Evolutionary conservation across 116 monocot species (phyloP), one percentile per base, ranked within the genome.

Genomic region (Papilionanthe hybrid): DNA sequence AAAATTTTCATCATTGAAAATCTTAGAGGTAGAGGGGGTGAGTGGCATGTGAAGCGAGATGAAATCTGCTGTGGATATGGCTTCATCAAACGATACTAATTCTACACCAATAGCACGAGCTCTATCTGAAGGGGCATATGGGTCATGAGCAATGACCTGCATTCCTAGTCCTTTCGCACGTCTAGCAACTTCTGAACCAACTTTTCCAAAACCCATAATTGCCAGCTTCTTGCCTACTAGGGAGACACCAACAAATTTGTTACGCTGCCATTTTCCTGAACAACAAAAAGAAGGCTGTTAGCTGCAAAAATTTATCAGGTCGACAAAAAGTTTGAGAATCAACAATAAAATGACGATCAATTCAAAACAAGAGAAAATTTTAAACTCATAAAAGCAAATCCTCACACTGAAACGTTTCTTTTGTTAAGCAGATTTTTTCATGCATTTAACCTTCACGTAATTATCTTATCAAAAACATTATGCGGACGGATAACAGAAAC

Each of bases 1-100:
- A 86, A 92, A 90, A 45, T 80, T 88, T 75, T 88, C 86, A 55
- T 92, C 88, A 30, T 90, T 88, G 75, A 92, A 89, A 79, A 92
- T 53, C 79, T 92, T 94, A 37, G 82, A 80, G 42, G 94, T 94
- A 15, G 85, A 78, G 67, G 92, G 85, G 27, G 94, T 94, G 20
- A 94, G 88, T 42, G 94, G 94, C 92, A 94, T 92, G 66, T 94
- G 94, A 29, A 94, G 87, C 32, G 94, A 94, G 42, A 94, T 86
- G 69, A 94, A 94, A 82, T 94, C 94, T 57, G 94, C 88, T 79
- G 86, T 87, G 8, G 92, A 77, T 20, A 94, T 82, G 22, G 94
- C 92, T 79, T 92, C 94, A 56, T 92, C 92, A 77, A 94, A 92
- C 37, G 92, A 86, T 32, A 92, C 90, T 72, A 94, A 82, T 5